Evolutionary conservation across 805 yeast genomes (phyloP), one percentile per base, ranked within the genome.

Genomic region (Cyberlindnera euphorbiiphila): DNA sequence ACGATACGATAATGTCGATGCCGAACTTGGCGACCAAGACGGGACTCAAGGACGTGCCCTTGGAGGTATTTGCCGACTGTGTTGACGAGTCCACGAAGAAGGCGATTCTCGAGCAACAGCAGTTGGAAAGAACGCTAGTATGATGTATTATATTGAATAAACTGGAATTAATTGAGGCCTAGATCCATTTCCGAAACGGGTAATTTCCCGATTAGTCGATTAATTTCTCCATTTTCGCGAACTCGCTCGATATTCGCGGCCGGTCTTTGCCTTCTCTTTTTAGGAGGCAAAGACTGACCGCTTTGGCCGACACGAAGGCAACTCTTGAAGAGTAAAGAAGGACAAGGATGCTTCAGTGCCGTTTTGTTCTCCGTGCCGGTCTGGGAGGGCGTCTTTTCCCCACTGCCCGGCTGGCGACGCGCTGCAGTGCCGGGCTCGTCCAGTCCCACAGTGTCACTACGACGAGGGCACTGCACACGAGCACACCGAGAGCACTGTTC

Each of bases 41-140:
- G 0, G 95, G 95, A 0, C 65, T 88, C 46, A 58, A 60, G 4
- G 67, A 71, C 39, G 77, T 88, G 3, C 77, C 84, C 1, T 52
- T 60, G 12, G 77, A 72, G 9, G 53, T 87, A 1, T 81, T 79
- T 44, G 78, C 71, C 9, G 83, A 66, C 20, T 50, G 72, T 16
- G 77, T 76, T 9, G 76, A 71, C 45, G 81, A 74, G 24, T 80
- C 77, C 7, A 66, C 74, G 1, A 71, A 66, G 50, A 50, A 60
- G 19, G 93, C 87, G 2, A 81, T 86, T 37, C 49, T 72, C 34
- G 69, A 68, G 29, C 94, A 84, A 56, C 80, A 76, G 49, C 54
- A 45, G 31, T 23, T 38, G 9, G 56, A 52, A 24, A 49, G 29
- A 29, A 36, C 35, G 4, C 25, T 39, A 21, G 38, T 34, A 13